Conservation (phyloP, 306 rosid species). For the Canavalia gladiata region DNA sequence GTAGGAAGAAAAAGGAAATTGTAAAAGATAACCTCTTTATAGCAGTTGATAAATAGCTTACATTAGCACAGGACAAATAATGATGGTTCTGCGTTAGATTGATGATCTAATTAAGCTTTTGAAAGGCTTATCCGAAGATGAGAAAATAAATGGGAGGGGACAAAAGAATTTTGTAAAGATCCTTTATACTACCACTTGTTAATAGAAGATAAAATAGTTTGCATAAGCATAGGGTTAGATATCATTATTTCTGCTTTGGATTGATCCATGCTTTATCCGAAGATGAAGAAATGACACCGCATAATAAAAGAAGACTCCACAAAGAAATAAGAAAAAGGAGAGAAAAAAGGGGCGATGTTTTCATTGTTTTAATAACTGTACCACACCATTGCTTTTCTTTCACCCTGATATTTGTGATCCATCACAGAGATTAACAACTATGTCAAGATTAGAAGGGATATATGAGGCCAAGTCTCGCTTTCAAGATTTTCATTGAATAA, state of each 20-base stretch:
- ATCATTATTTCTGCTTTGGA: background rate
- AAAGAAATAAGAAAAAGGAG: background rate
- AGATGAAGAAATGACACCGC: slow-evolving; percentile 36
- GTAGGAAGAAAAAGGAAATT: background rate
- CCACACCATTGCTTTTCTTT: background rate
- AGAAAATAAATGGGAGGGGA: background rate
- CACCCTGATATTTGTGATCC: too few relatives aligned
- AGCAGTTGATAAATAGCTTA: slow-evolving; percentile 4
- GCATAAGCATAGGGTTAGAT: slow-evolving; percentile 10
- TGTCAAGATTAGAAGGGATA: too few relatives aligned
- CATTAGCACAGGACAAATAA: background rate
- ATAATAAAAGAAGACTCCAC: background rate
- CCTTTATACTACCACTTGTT: background rate
- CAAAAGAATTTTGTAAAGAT: background rate
- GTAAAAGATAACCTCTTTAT: background rate
- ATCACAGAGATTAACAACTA: too few relatives aligned
- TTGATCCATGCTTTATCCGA: slow-evolving; percentile 16
- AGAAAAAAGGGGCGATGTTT: too few relatives aligned
- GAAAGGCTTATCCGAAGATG: slow-evolving; percentile 19
- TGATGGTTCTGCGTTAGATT: background rate
- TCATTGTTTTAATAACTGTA: background rate
- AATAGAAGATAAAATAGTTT: slow-evolving; percentile 31
- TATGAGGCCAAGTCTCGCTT: too few relatives aligned
- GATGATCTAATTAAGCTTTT: slow-evolving; percentile 3
- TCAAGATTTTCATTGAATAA: too few relatives aligned